A percentile compares a stretch with the other conserved stretches of the same genome.
phyloP scores from a whole-genome alignment of 441 rosid species.

The Croton laevigatus region DNA sequence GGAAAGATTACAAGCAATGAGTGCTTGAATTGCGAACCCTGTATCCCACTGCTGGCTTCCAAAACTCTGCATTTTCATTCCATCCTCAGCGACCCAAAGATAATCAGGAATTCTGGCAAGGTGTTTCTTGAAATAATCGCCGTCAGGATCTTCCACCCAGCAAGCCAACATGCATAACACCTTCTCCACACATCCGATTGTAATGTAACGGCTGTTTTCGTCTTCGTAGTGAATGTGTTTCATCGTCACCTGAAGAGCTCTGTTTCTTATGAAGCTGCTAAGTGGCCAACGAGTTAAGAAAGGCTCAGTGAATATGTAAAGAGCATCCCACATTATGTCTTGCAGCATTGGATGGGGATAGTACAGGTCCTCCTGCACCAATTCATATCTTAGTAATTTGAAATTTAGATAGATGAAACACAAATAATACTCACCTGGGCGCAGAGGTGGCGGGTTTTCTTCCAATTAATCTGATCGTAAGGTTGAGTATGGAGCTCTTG shows the following conservation, averaged over 20 bases:
- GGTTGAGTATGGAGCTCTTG: slow-evolving; percentile 37
- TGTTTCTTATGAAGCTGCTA: slow-evolving; percentile 42
- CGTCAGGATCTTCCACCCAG: slow-evolving; percentile 60
- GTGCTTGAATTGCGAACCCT: slow-evolving; percentile 41
- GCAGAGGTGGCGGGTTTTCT: slow-evolving; percentile 49
- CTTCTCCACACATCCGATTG: slow-evolving; percentile 56
- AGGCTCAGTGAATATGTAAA: slow-evolving; percentile 47
- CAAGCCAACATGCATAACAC: slow-evolving; percentile 48
- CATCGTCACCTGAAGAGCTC: slow-evolving; percentile 48
- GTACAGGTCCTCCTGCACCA: slow-evolving; percentile 46
- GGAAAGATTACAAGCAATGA: slow-evolving; percentile 36
- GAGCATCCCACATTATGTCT: slow-evolving; percentile 54
- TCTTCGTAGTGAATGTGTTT: slow-evolving; percentile 60
- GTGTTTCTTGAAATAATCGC: slow-evolving; percentile 51
- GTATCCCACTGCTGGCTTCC: slow-evolving; percentile 67
- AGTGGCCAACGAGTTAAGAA: slow-evolving; percentile 54
- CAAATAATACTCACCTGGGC: slow-evolving; percentile 34
- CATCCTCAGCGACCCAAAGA: slow-evolving; percentile 63
- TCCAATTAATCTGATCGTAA: slow-evolving; percentile 30
- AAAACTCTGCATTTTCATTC: slow-evolving; percentile 64
- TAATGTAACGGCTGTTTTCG: slow-evolving; percentile 54
- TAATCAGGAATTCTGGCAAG: slow-evolving; percentile 50
- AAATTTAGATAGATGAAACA: too few species aligned
- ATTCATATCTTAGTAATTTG: too few species aligned
- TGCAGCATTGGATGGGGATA: slow-evolving; percentile 58